phyloP scores from a whole-genome alignment of 805 yeast genomes.

The Komagataella mondaviorum region DNA sequence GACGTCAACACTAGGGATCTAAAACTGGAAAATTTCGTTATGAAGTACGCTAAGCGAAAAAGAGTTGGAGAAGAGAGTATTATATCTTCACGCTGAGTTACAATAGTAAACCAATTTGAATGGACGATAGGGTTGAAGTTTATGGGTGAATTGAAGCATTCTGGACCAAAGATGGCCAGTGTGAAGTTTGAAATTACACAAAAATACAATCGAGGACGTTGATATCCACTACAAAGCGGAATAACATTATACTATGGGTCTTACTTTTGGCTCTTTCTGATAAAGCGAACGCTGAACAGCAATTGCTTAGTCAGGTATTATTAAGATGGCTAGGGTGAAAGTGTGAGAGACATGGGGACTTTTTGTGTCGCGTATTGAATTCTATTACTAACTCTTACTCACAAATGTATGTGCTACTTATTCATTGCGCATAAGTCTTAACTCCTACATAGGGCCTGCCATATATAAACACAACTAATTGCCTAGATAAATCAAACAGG shows the following conservation, averaged over 20 bases:
- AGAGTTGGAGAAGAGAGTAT: constrained; percentile 25
- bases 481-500: no score
- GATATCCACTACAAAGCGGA: no score
- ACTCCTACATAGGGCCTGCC: neutral
- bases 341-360: neutral
- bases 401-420: no score
- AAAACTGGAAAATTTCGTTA: constrained; percentile 42
- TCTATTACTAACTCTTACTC: neutral
- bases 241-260: no score
- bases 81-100: constrained; percentile 5
- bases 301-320: neutral
- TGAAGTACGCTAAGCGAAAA: constrained; percentile 49
- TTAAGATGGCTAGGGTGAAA: neutral
- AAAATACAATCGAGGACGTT: no score
- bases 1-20: constrained; percentile 40
- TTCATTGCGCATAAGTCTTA: no score
- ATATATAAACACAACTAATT: neutral
- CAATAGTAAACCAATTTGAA: no score
- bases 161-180: no score
- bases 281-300: no score
- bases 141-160: no score
- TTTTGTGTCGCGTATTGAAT: neutral
- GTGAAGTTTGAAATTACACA: no score
- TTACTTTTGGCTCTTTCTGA: neutral
- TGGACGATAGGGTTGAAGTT: neutral